Conservation (phyloP, 345 rosid species). For the Gossypium raimondii region DNA sequence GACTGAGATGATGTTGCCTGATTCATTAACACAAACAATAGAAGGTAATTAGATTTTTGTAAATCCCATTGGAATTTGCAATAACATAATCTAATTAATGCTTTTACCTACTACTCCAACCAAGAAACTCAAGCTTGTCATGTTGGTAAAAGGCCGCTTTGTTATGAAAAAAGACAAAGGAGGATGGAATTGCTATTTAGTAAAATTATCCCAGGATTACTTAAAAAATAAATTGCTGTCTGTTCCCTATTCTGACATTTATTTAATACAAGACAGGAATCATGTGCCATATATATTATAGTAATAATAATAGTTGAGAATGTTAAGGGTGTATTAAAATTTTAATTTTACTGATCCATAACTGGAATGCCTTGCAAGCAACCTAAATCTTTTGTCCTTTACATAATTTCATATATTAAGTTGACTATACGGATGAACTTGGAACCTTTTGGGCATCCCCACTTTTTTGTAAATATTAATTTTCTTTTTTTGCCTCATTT, state of each 20-base stretch:
- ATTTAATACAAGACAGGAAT: not conserved
- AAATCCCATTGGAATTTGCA: not conserved
- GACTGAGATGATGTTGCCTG: conserved; percentile 21
- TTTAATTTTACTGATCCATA: not conserved
- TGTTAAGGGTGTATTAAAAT: no score
- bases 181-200: not conserved
- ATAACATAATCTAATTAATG: not conserved
- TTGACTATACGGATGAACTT: not conserved
- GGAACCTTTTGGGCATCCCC: not conserved
- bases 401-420: not conserved
- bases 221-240: not conserved
- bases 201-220: not conserved
- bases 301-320: no score
- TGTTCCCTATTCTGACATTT: not conserved
- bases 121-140: conserved; percentile 8
- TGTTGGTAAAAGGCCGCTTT: not conserved
- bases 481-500: not conserved
- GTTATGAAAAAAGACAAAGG: not conserved
- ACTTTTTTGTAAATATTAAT: not conserved
- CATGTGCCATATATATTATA: not conserved
- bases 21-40: not conserved
- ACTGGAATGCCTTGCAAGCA: not conserved
- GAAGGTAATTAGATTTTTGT: not conserved
- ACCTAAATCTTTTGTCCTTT: not conserved
- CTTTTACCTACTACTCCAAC: conserved; percentile 16